These are phyloP conservation scores for Suhomyces maxii DNA, from an alignment of 1,139 yeast genomes.

Conservation along the genomic window DNA sequence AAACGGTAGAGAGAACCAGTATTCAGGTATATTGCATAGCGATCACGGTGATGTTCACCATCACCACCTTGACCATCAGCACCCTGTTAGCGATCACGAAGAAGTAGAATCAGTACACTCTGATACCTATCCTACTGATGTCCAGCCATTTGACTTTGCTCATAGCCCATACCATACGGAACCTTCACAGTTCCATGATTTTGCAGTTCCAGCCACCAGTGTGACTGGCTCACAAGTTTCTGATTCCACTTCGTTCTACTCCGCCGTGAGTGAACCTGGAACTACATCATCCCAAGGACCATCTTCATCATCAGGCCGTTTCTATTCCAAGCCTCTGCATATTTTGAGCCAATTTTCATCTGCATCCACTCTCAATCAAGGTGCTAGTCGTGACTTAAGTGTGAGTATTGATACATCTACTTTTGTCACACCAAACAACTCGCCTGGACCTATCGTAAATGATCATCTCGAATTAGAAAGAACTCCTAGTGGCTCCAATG, in stretches of 20 bases:
- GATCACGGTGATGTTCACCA: neutral
- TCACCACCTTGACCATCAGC: neutral
- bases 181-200: neutral
- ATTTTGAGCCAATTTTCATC: constrained; percentile 24
- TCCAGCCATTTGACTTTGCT: neutral
- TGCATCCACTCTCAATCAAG: constrained; percentile 12
- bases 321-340: constrained; percentile 28
- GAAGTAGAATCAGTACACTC: neutral
- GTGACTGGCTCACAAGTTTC: constrained; percentile 5
- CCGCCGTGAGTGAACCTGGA: constrained; percentile 14
- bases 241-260: constrained; percentile 14
- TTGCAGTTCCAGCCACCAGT: neutral
- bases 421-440: constrained; percentile 9
- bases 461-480: neutral
- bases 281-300: neutral
- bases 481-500: neutral
- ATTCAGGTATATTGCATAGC: neutral
- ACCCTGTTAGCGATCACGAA: neutral
- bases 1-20: too few species aligned
- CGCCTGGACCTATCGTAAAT: neutral
- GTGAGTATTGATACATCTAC: constrained; percentile 28
- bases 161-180: neutral
- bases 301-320: constrained; percentile 6
- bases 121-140: neutral
- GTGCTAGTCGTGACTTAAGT: constrained; percentile 17